Evolutionary conservation across 2,329 filamentous ascomycete species (phyloP), one percentile per base, ranked within the genome.

Genomic region (Cryphonectria naterciae): DNA sequence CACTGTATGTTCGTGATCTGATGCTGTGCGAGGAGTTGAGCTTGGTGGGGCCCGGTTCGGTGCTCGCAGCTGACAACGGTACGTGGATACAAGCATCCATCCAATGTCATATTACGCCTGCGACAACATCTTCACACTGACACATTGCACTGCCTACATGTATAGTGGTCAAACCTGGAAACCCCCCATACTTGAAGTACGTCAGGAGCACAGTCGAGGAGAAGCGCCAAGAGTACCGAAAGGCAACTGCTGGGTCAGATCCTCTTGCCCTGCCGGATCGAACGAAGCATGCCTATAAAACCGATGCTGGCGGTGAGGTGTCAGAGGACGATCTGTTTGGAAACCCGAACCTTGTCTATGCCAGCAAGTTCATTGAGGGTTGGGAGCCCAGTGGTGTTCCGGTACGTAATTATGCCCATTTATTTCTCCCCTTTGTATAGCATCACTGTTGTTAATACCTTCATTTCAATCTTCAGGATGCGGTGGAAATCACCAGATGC

Each of bases 21-120:
- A 94, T 94, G 81, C 85, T 94, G 0, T 93, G 91, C 77, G 93
- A 96, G 81, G 85, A 92, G 54, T 81, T 95, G 6, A 86, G 85
- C 0, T 78, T 95, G 49, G 83, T 96, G 3, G 83, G 82, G 0
- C 84, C 86, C 0, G 92, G 92, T 0, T 87, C 86, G 0, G 85
- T 92, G 0, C 80, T 92, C 28, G 89, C 87, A 0, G 91, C 91
- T 1, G 91, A 93, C 77, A 93, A 93, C 76, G 83, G 78, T 78
- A 69, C 73, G 76, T 32, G 32, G 15, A 41, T 32, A 28, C 52
- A 28, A 56, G 11, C 52, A 56, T 17, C 13, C 13, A 4, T 32
- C 32, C 32, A 28, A 13, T 15, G 2, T 35, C 28, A 32, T 15
- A 13, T 11, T 6, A 8, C 35, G 25, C 11, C 2, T 28, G n/a